Base-by-base conservation (phyloP, 2,329 filamentous ascomycete species). In the Sordariomycetes sp. region DNA sequence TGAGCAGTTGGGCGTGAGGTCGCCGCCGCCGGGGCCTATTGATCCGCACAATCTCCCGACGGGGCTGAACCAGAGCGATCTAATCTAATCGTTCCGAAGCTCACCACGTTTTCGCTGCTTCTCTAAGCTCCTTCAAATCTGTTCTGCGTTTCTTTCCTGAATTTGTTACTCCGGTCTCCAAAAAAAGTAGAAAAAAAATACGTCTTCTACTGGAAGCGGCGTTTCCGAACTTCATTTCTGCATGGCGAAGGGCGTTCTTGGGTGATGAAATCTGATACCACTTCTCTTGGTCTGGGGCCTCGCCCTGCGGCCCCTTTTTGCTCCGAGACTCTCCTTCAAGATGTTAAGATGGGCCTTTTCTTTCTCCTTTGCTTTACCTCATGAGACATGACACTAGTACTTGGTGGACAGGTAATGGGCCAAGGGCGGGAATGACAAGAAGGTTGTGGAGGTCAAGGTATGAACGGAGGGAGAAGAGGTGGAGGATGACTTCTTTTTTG, bases 1-100 rank as follows among this genome's bases (percentile, higher is more conserved):
- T 3, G 4, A 25, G 7, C 55, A 56, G 25, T 61, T 62, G 53
- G 64, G 65, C 52, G 61, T 70, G 42, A 65, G 65, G 54, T 70
- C 67, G 8, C 68, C 67, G 24, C 24, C 51, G 25, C 6, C 45
- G 8, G 34, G 32, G 3, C 34, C 53, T 13, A 53, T 57, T 28
- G 51, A 57, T 24, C 56, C 51, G 6, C 28, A 36, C n/a, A 45
- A 52, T 24, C 56, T 57, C 20, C 72, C 74, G 34, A 82, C 77
- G 13, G 79, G 79, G 0, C 66, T 82, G 39, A 72, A 78, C 61
- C 70, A 69, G 57, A 79, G 72, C 65, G 78, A 82, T 68, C 77
- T 83, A 76, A 77, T 82, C 62, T 82, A 68, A 66, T 61, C 34
- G 13, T 56, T 13, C 8, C 15, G 25, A 8, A 28, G 10, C 28